Conservation (phyloP, 192 early-diverging fungal species). For the Rhizophagus prolifer region DNA sequence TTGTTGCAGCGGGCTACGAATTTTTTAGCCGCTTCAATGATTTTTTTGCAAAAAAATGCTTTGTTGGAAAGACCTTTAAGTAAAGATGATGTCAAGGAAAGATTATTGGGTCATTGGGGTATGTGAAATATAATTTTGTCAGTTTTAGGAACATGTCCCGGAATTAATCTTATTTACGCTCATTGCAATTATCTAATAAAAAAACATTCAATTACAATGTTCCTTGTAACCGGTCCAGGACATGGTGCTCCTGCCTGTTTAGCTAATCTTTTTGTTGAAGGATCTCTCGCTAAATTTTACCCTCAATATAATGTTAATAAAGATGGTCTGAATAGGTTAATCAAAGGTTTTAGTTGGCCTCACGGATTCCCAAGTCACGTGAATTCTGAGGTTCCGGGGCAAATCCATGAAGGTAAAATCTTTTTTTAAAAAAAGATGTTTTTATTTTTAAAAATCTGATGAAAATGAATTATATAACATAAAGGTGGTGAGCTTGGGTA, state of each 20-base stretch:
- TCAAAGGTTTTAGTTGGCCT: constrained; percentile 45
- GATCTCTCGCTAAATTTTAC: constrained; percentile 43
- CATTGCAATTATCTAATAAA: constrained; percentile 46
- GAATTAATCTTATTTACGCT: constrained; percentile 44
- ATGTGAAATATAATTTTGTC: neutral
- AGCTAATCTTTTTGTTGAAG: constrained; percentile 46
- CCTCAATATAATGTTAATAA: constrained; percentile 31
- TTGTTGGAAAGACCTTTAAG: constrained; percentile 26
- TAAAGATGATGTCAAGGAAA: constrained; percentile 39
- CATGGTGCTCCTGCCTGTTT: constrained; percentile 46
- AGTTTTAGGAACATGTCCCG: constrained; percentile 42
- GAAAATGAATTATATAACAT: neutral
- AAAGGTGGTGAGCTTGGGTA: constrained; percentile 45
- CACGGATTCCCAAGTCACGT: constrained; percentile 48
- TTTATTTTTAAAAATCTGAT: no score
- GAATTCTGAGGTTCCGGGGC: constrained; percentile 44
- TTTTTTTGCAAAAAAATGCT: constrained; percentile 43
- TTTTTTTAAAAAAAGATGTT: neutral
- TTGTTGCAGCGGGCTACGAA: constrained; percentile 36
- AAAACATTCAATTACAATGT: constrained; percentile 38
- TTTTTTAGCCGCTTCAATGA: constrained; percentile 47
- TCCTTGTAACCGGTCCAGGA: constrained; percentile 47
- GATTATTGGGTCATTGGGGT: constrained; percentile 51
- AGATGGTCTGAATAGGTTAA: constrained; percentile 32
- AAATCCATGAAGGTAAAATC: constrained; percentile 40